Evolutionary conservation across 2,329 filamentous ascomycete species (phyloP).

Genomic region (Clathrospora elynae): DNA sequence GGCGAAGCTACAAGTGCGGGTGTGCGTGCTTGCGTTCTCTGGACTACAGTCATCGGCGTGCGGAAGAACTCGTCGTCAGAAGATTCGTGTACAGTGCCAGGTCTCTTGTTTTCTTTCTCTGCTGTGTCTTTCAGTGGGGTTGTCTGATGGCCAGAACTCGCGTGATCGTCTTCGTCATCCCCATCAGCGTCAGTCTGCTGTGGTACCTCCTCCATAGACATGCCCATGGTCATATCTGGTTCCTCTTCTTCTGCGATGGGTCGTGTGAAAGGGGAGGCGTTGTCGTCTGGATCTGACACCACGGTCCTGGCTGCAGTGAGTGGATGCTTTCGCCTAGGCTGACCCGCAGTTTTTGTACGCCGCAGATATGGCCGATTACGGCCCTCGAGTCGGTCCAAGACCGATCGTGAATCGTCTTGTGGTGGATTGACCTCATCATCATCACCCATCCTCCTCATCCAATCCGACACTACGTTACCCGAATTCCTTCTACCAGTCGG

Average conservation of each 20-base stretch:
- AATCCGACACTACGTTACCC: slow-evolving; percentile 80
- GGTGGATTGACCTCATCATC: slow-evolving; percentile 67
- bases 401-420: slow-evolving; percentile 63
- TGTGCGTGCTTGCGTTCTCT: slow-evolving; percentile 35
- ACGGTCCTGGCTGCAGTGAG: slow-evolving; percentile 60
- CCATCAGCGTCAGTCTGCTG: slow-evolving; percentile 81
- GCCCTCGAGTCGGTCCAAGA: slow-evolving; percentile 63
- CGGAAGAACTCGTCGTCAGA: slow-evolving; percentile 53
- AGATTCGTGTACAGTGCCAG: slow-evolving; percentile 37
- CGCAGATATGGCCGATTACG: slow-evolving; percentile 59
- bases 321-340: slow-evolving; percentile 51
- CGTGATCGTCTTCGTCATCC: slow-evolving; percentile 73
- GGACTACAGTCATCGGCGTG: slow-evolving; percentile 47
- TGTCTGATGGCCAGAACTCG: slow-evolving; percentile 34
- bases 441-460: slow-evolving; percentile 76
- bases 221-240: slow-evolving; percentile 45
- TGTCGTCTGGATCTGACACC: slow-evolving; percentile 61
- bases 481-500: slow-evolving; percentile 69
- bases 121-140: slow-evolving; percentile 23
- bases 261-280: slow-evolving; percentile 36
- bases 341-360: slow-evolving; percentile 52
- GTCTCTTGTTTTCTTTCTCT: slow-evolving; percentile 37
- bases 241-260: slow-evolving; percentile 55
- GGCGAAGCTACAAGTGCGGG: slow-evolving; percentile 30
- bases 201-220: slow-evolving; percentile 52